Base-by-base conservation (phyloP, 768 basidiomycete genomes). In the Tricholoma sp. region DNA sequence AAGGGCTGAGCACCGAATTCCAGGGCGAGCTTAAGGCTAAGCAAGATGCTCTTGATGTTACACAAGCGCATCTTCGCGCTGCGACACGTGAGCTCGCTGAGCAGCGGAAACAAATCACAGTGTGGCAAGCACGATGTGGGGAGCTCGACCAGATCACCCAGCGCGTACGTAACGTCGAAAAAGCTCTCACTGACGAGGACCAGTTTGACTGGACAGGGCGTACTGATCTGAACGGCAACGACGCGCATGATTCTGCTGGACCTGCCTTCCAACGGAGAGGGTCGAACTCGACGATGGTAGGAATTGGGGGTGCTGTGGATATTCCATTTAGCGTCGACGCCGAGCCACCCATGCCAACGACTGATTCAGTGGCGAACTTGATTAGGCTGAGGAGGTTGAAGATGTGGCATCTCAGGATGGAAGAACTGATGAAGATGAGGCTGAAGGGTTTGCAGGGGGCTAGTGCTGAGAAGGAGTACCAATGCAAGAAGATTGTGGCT, bases 31-130 rank as follows among this genome's bases (percentile, higher is more conserved):
- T 98, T 61, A 87, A 89, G 66, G 71, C 81, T 18, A 98, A 97
- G 68, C 87, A 94, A 71, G 91, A 93, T 61, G 78, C 82, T 18
- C 82, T 98, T n/a, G 91, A 93, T 59, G 83, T 88, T 16, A 93
- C 88, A 10, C 91, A 93, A 69, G 85, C 84, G 4, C 88, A 94
- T 62, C 83, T 99, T 10, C 88, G 90, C 24, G 87, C 88, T 11
- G 90, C 94, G 1, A 98, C 96, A 2, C 87, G 90, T 54, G 88
- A 93, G 63, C 83, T 99, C 19, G 87, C 94, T 0, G 91, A 94
- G 63, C 91, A 94, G 67, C 87, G 97, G 46, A 88, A 86, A 64
- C 88, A 92, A 63, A 86, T 96, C 35, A 83, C 87, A 61, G 63
- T 76, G 4, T 90, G 90, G 84, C 89, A 94, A 69, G 66, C 72